These are phyloP conservation scores for Ascochyta lentis DNA, from an alignment of 2,329 filamentous ascomycete genomes.

Conservation along the genomic window DNA sequence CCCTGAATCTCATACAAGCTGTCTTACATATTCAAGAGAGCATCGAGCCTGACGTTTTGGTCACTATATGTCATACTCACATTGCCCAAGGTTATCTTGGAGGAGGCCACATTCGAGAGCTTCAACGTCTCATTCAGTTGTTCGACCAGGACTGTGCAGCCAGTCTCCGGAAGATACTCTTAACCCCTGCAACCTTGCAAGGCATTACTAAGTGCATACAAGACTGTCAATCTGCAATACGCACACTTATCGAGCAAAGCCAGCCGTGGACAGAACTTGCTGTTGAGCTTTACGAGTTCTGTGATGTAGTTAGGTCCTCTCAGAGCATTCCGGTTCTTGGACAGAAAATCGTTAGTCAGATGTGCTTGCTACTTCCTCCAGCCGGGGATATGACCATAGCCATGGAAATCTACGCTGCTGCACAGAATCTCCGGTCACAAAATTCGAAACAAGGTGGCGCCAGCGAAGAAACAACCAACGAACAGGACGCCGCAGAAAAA, in stretches of 20 bases:
- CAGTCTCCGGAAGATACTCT: constrained; percentile 23
- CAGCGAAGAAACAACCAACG: background rate
- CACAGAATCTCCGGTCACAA: background rate
- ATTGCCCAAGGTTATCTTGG: constrained; percentile 19
- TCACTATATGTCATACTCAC: constrained; percentile 22
- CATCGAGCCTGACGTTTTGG: constrained; percentile 13
- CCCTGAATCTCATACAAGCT: constrained; percentile 34
- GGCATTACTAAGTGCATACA: constrained; percentile 33
- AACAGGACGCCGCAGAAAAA: no score
- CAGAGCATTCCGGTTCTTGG: constrained; percentile 8
- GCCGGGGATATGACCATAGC: constrained; percentile 15
- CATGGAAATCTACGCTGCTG: constrained; percentile 25
- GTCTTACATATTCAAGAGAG: constrained; percentile 21
- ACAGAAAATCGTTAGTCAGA: constrained; percentile 1
- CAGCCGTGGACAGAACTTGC: constrained; percentile 28
- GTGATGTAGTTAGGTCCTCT: constrained; percentile 22
- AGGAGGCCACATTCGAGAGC: constrained; percentile 23
- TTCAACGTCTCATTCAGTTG: constrained; percentile 26
- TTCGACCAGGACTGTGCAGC: constrained; percentile 23
- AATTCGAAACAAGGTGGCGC: no score
- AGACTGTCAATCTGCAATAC: constrained; percentile 30
- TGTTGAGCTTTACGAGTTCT: constrained; percentile 33
- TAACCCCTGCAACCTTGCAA: constrained; percentile 25
- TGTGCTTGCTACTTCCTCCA: constrained; percentile 21
- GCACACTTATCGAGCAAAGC: constrained; percentile 22